These are phyloP conservation scores for Quercus gilva DNA, from an alignment of 306 rosid species.

Conservation along the genomic window DNA sequence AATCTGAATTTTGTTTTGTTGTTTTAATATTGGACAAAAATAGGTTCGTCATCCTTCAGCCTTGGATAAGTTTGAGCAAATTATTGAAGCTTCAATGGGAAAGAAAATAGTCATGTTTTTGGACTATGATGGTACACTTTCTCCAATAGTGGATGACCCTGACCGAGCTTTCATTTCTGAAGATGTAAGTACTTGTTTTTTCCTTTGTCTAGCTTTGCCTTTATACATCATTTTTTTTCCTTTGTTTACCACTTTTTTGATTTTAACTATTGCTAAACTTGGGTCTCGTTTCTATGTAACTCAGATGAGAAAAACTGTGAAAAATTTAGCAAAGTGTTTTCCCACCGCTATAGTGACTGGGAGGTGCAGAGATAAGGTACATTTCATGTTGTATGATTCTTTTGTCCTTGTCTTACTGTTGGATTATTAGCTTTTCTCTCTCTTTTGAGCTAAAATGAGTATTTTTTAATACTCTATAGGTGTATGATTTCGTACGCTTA, in stretches of 20 bases:
- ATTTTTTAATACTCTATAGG: constrained; percentile 34
- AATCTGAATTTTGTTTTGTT: constrained; percentile 11
- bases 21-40: not conserved
- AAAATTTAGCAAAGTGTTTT: constrained; percentile 66
- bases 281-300: not conserved
- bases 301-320: constrained; percentile 91
- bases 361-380: constrained; percentile 87
- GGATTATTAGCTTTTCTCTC: not conserved
- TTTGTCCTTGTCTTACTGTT: not conserved
- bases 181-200: constrained; percentile 41
- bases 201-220: not conserved
- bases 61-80: constrained; percentile 73
- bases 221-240: not conserved
- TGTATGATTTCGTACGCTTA: constrained; percentile 72
- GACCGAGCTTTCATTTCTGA: constrained; percentile 85
- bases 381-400: constrained; percentile 7
- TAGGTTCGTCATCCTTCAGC: constrained; percentile 87
- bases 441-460: not conserved
- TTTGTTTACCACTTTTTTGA: not conserved
- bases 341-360: constrained; percentile 95
- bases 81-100: constrained; percentile 70
- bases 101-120: constrained; percentile 83
- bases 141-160: constrained; percentile 87
- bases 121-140: constrained; percentile 90
- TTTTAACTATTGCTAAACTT: not conserved